Base-by-base conservation (phyloP, 768 basidiomycete genomes). In the Tulasnella sp. region DNA sequence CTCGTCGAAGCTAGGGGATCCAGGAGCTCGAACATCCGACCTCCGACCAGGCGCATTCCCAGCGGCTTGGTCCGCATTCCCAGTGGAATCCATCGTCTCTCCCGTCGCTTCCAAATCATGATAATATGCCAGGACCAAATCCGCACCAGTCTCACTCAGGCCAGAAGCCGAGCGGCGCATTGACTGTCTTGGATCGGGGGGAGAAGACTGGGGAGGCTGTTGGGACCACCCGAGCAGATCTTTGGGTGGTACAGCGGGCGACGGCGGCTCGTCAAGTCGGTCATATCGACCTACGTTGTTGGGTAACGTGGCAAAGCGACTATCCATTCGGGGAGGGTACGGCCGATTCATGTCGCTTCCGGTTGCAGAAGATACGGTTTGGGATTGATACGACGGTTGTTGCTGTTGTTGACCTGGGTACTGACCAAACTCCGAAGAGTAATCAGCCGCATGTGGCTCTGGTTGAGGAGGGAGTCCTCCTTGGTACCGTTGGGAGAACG, bases 101-200 rank as follows among this genome's bases (percentile, higher is more conserved):
- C 39, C 34, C n/a, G 49, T 37, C 64, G 29, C 73, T 39, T 67
- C 73, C 39, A 52, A 25, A 64, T 58, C 52, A 39, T 76, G 75
- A 68, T 76, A 76, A 49, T 76, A 76, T 19, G 75, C 75, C 22
- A 76, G 37, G 14, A 76, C 75, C 42, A 76, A 40, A 40, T 68
- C 67, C 29, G 58, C 75, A 1, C 69, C 75, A 2, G 37, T 42
- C 3, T 76, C 75, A n/a, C 68, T 70, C 17, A 76, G 38, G 22
- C 67, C 68, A 11, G 75, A 76, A 19, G 36, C 37, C 2, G 75
- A 68, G 9, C 67, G 29, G 58, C 73, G 42, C 3, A 58, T n/a
- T 31, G 42, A 38, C 1, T 49, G 17, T 17, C 54, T 42, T 9
- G 34, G 73, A 22, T 40, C 37, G 4, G 45, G 31, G 31, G 12